Evolutionary conservation across 2,329 filamentous ascomycete genomes (phyloP).

Genomic region (Trichophyton equinum): DNA sequence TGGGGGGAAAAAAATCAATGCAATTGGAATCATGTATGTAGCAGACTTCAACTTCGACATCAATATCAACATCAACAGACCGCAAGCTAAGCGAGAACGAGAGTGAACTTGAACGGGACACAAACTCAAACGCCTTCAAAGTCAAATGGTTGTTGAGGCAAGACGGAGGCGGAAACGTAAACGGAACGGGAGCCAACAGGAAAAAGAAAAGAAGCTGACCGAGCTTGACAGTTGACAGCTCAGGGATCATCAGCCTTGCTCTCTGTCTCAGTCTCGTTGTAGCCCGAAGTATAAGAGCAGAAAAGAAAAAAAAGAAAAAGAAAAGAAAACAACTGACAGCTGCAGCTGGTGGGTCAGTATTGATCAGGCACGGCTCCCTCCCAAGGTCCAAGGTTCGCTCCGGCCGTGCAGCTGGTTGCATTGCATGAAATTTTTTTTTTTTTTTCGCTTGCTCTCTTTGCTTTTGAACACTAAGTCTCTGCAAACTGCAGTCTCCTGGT

Average conservation of each 20-base stretch:
- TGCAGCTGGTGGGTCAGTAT: not conserved
- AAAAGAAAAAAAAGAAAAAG: not conserved
- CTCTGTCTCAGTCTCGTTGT: too few species aligned
- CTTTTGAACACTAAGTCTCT: too few species aligned
- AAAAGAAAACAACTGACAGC: not conserved
- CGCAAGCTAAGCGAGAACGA: too few species aligned
- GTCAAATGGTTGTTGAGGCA: not conserved
- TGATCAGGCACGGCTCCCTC: slow-evolving; percentile 3
- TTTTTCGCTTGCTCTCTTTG: too few species aligned
- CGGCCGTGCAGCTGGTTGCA: not conserved
- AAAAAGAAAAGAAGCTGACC: not conserved
- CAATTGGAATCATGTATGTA: too few species aligned
- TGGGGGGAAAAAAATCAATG: not conserved
- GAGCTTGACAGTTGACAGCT: not conserved
- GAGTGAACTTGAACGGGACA: too few species aligned
- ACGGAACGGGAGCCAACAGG: not conserved
- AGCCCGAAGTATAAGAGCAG: too few species aligned
- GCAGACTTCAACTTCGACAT: too few species aligned
- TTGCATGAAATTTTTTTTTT: too few species aligned
- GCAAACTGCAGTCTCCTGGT: too few species aligned
- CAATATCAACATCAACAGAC: too few species aligned
- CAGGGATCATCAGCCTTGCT: slow-evolving; percentile 5
- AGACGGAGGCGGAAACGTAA: not conserved
- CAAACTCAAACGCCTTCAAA: not conserved
- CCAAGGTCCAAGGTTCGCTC: not conserved